Evolutionary conservation across 2,329 filamentous ascomycete genomes (phyloP), one percentile per base, ranked within the genome.

Genomic region (Sporothrix luriei): DNA sequence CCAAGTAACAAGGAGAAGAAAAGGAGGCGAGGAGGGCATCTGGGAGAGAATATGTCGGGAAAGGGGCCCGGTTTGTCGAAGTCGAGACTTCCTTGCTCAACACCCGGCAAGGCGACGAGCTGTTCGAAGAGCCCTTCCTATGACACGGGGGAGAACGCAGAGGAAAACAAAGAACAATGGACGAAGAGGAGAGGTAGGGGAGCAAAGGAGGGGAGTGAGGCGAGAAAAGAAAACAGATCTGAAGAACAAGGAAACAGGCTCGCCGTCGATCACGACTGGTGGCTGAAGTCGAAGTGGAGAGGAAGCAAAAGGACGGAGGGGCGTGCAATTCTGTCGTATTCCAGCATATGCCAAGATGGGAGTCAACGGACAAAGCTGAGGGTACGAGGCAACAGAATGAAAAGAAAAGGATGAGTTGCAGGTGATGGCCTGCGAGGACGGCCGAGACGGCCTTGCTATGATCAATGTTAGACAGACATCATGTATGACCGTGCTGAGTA

Each of bases 201-300:
- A 66, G 14, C 43, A 46, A 51, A 70, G 68, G 33, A 54, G 59
- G 49, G 61, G 24, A 19, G 61, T 19, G 55, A 29, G 21, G 57
- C 11, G 43, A 46, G 24, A 14, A 24, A 59, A n/a, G 14, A 62
- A 26, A 52, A 40, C 10, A 21, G 48, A 66, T 29, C 5, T 24
- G 43, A n/a, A 59, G 46, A 57, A 49, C 48, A 43, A 55, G 68
- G 40, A 57, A 65, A 48, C 64, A 66, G 49, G 57, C 38, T 48
- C 57, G 49, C 55, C 48, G 68, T 55, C 49, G 68, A 70, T 70
- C 69, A 68, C 38, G 40, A 46, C 11, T 54, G 62, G 33, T 59
- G 48, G 52, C 61, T 59, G 51, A 62, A 26, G 62, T 66, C 46
- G 19, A 16, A 48, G 62, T 62, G 55, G 68, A 26, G 59, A 55